Percentiles rank a stretch among this genome's conserved stretches.
These are phyloP conservation scores for Starmerella kuoi DNA, from an alignment of 805 yeast genomes.

Conservation along the genomic window DNA sequence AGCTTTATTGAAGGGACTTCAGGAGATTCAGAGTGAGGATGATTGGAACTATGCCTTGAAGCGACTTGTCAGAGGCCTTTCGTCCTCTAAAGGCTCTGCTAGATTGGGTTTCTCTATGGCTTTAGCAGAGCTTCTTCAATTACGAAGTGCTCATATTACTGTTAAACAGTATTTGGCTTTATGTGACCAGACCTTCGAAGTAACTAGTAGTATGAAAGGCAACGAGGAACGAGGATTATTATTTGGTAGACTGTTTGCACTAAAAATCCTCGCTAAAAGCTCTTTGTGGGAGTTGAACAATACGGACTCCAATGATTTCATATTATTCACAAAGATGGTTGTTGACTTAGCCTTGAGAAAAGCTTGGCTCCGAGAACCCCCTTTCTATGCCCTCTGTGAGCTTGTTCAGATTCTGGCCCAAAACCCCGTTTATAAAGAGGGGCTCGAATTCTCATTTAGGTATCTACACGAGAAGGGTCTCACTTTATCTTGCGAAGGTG, in stretches of 20 bases:
- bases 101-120: constrained; percentile 84
- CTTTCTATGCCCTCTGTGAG: constrained; percentile 56
- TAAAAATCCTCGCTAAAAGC: constrained; percentile 59
- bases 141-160: constrained; percentile 29
- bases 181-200: constrained; percentile 31
- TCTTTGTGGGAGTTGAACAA: constrained; percentile 26
- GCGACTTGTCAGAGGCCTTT: constrained; percentile 67
- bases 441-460: constrained; percentile 29
- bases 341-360: constrained; percentile 51
- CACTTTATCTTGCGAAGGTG: constrained; percentile 63
- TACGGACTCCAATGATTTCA: constrained; percentile 28
- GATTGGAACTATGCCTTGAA: constrained; percentile 78
- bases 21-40: constrained; percentile 26
- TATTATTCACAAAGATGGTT: constrained; percentile 36
- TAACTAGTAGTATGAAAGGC: constrained; percentile 46
- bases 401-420: constrained; percentile 29
- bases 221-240: constrained; percentile 67
- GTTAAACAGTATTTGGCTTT: constrained; percentile 31
- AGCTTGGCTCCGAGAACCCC: constrained; percentile 78
- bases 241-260: constrained; percentile 77
- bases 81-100: constrained; percentile 73
- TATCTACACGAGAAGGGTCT: constrained; percentile 42
- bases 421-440: constrained; percentile 6
- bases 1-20: constrained; percentile 48
- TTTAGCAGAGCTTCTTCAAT: constrained; percentile 44